Base-by-base conservation (phyloP, 2,329 filamentous ascomycete species). In the Colletotrichum liaoningense region DNA sequence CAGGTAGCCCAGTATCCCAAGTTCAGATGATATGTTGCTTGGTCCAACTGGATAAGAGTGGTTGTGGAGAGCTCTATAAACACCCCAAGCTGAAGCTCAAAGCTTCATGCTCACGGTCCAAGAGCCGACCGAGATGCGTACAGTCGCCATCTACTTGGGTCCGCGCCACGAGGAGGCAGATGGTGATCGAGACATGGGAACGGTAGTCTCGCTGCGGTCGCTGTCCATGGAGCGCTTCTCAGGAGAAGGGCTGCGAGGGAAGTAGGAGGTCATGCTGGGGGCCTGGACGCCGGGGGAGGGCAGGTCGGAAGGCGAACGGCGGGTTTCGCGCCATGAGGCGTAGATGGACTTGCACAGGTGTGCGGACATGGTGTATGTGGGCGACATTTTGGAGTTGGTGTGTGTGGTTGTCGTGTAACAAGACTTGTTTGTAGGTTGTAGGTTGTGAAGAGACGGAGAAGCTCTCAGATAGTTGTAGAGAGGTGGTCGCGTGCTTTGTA, bases 301-400 rank as follows among this genome's bases (percentile, higher is more conserved):
- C 58, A 80, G 74, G 16, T 84, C 82, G 65, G 83, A 79, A 4
- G 81, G 81, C 33, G 82, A 79, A 75, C 86, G 84, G 75, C 84
- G 85, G 58, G 85, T 81, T 78, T 89, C 86, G 75, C 85, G 85
- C 87, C 88, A 90, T n/a, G 89, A 90, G 64, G 87, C 84, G 83
- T 86, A 88, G 82, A 91, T 88, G 77, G 90, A 85, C 81, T 88
- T 89, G 87, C 88, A 89, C 80, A 91, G 82, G 77, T 91, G 89
- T 77, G 88, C 88, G 19, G 88, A 89, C 86, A 91, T 90, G 75
- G 89, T 90, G 83, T 90, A 89, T 49, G 89, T 90, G 63, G 88
- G 88, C 68, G 88, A 86, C 89, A 91, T 91, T 54, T 75, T 83
- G 75, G 65, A 16, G 42, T n/a, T 11, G 33, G 42, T 58, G 58